Percentiles rank a stretch among this genome's conserved stretches.
phyloP scores from a whole-genome alignment of 768 basidiomycete species.

The Sutorius australiensis region DNA sequence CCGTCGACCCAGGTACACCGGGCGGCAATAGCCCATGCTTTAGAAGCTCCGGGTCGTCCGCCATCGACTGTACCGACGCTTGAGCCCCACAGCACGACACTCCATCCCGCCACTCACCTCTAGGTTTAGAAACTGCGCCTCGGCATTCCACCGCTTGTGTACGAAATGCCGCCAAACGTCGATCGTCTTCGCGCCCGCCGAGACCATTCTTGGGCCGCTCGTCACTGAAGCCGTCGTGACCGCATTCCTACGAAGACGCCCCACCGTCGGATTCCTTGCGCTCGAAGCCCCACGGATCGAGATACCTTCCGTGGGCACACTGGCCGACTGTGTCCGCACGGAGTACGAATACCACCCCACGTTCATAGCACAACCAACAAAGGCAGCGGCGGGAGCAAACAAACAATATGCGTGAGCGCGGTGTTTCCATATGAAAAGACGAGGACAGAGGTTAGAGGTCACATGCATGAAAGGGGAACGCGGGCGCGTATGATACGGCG shows the following conservation, averaged over 20 bases:
- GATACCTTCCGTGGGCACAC: conserved; percentile 46
- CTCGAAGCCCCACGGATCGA: conserved; percentile 65
- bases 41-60: conserved; percentile 71
- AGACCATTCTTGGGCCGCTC: conserved; percentile 13
- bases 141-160: conserved; percentile 65
- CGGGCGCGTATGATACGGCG: conserved; percentile 8
- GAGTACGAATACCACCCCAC: conserved; percentile 33
- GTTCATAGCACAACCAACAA: conserved; percentile 20
- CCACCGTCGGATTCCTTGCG: conserved; percentile 38
- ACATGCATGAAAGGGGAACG: conserved; percentile 3
- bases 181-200: conserved; percentile 39
- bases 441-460: conserved; percentile 6
- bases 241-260: conserved; percentile 60
- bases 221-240: conserved; percentile 30
- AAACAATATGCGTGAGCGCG: conserved; percentile 37
- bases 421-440: conserved; percentile 22
- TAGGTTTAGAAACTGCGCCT: conserved; percentile 70
- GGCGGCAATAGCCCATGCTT: conserved; percentile 69
- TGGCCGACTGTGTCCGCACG: conserved; percentile 35
- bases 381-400: conserved; percentile 26
- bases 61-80: conserved; percentile 56
- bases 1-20: conserved; percentile 58
- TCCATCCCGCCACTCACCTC: conserved; percentile 52
- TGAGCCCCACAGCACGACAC: neutral
- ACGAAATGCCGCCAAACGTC: conserved; percentile 79